Base-by-base conservation (phyloP, 2,329 filamentous ascomycete genomes). In the Colletotrichum incanum region DNA sequence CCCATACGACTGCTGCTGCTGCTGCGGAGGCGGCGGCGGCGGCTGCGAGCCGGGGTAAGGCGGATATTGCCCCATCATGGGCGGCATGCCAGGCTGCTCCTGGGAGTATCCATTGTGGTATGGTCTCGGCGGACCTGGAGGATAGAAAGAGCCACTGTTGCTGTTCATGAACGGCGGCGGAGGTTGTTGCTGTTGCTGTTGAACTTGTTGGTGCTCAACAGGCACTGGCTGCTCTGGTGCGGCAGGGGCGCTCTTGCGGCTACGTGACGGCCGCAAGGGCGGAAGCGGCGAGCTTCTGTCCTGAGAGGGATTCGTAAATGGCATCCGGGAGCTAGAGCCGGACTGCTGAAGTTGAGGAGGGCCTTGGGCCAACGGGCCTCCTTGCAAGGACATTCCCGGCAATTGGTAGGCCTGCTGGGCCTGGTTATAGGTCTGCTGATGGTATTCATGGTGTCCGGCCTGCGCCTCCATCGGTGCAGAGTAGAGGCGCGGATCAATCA, bases 221-320 rank as follows among this genome's bases (percentile, higher is more conserved):
- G 54, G 20, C 12, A 72, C 64, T 26, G 37, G 54, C 45, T 72
- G 65, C 62, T 56, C 62, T 31, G 65, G 45, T 49, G 54, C 70
- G 6, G 65, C 54, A 31, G 70, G 65, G 8, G 41, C 60, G 39
- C 65, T 72, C 23, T 72, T 72, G 3, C 70, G 70, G 43, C 70
- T 60, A 43, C 70, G 59, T 26, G 70, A 72, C 34, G 73, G 73
- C 3, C 73, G 64, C 43, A 75, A 55, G 16, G 72, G 73, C 1
- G 73, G 73, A 4, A 75, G 72, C 28, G 73, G 73, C 2, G 73
- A 74, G 50, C 67, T 65, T 56, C 71, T 73, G 45, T 74, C 71
- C 26, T 71, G 64, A 5, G 52, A 37, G 6, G 73, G 73, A 54
- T 74, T 75, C 18, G 73, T 72, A 39, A 75, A 75, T 9, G 73